Percentiles rank a stretch among this genome's conserved stretches.
phyloP scores from a whole-genome alignment of 768 basidiomycete species.

The Asterophora parasitica region DNA sequence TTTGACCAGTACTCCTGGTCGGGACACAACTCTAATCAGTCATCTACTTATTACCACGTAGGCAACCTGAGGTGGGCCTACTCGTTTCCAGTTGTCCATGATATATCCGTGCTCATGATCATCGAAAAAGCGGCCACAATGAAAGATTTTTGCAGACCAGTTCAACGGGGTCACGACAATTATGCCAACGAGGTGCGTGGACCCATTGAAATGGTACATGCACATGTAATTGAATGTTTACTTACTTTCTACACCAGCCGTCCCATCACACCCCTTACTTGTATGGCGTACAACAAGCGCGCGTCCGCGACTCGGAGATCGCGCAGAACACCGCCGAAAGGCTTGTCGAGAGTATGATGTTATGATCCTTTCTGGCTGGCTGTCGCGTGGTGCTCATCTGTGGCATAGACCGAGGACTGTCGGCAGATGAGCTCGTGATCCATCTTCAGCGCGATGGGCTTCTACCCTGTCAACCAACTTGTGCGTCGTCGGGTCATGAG shows the following conservation, averaged over 20 bases:
- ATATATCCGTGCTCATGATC: conserved; percentile 56
- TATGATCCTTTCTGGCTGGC: not conserved
- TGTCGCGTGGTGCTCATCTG: not conserved
- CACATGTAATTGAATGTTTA: too few relatives aligned
- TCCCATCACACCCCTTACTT: conserved; percentile 86
- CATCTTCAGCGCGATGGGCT: conserved; percentile 75
- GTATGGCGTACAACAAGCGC: conserved; percentile 70
- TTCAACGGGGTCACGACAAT: conserved; percentile 66
- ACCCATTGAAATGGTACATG: not conserved
- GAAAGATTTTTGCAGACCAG: conserved; percentile 54
- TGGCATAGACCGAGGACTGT: conserved; percentile 75
- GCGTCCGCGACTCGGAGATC: conserved; percentile 66
- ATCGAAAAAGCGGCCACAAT: conserved; percentile 63
- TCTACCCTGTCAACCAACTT: conserved; percentile 84
- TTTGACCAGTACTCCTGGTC: not conserved
- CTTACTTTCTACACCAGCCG: conserved; percentile 49
- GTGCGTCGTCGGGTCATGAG: conserved; percentile 72
- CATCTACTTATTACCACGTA: conserved; percentile 11
- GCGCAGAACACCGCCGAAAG: conserved; percentile 56
- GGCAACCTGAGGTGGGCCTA: conserved; percentile 63
- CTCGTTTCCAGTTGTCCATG: conserved; percentile 74
- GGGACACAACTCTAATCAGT: not conserved
- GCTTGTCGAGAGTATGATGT: conserved; percentile 72
- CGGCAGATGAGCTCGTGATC: conserved; percentile 93
- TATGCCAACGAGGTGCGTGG: conserved; percentile 70